These are phyloP conservation scores for Margaritispora aquatica DNA, from an alignment of 495 filamentous ascomycete genomes.

Conservation along the genomic window DNA sequence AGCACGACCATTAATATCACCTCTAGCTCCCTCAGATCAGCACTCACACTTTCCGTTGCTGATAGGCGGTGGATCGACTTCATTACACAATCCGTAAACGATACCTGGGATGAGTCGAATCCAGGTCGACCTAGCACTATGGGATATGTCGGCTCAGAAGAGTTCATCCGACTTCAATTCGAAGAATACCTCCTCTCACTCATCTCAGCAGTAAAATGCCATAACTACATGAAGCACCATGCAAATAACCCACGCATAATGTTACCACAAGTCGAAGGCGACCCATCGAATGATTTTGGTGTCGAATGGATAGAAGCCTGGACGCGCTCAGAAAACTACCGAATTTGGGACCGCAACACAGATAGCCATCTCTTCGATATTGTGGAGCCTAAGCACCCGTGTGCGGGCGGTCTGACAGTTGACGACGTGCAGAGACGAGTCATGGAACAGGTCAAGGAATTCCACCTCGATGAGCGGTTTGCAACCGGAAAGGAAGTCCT, in stretches of 20 bases:
- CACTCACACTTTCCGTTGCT: conserved; percentile 73
- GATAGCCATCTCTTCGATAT: conserved; percentile 92
- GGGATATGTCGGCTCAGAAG: conserved; percentile 93
- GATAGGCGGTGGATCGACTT: conserved; percentile 97
- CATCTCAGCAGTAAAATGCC: conserved; percentile 84
- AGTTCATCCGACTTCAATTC: conserved; percentile 95
- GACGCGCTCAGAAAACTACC: conserved; percentile 82
- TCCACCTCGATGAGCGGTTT: conserved; percentile 82
- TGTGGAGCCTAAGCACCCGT: conserved; percentile 87
- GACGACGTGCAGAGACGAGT: conserved; percentile 91
- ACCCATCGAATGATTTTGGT: conserved; percentile 78
- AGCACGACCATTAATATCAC: conserved; percentile 81
- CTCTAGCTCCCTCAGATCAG: conserved; percentile 68
- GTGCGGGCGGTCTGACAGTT: conserved; percentile 87
- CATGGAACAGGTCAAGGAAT: conserved; percentile 78
- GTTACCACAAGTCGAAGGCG: conserved; percentile 68
- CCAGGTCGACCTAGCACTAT: conserved; percentile 84
- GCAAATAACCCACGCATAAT: conserved; percentile 51
- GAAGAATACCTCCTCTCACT: conserved; percentile 94
- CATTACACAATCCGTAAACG: conserved; percentile 84
- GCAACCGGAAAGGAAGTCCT: conserved; percentile 71
- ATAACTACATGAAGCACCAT: conserved; percentile 62
- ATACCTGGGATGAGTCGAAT: conserved; percentile 93
- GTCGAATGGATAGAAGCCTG: conserved; percentile 71
- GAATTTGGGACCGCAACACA: conserved; percentile 64